Evolutionary conservation across 192 early-diverging fungal species (phyloP).

Genomic region (Umbelopsis isabellina): DNA sequence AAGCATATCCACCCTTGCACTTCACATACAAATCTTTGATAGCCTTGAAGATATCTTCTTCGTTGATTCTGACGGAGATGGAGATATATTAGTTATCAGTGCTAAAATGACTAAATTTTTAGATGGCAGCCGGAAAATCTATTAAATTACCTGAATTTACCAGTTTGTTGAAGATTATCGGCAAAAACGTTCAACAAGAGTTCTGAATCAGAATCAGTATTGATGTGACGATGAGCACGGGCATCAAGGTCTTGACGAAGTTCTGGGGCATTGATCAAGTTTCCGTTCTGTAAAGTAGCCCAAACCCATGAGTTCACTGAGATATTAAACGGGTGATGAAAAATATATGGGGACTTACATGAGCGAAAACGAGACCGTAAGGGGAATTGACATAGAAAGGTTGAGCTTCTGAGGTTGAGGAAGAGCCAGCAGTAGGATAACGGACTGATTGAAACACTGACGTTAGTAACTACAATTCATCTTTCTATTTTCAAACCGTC

Average conservation of each 20-base stretch:
- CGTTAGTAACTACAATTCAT: slow-evolving; percentile 16
- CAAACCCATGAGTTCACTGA: neutral
- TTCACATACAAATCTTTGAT: slow-evolving; percentile 81
- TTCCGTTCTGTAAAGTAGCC: slow-evolving; percentile 79
- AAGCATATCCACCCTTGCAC: slow-evolving; percentile 93
- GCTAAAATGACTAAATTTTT: neutral
- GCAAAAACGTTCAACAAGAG: slow-evolving; percentile 97
- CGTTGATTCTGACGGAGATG: slow-evolving; percentile 74
- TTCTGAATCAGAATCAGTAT: slow-evolving; percentile 99
- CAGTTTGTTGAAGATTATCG: slow-evolving; percentile 94
- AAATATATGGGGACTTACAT: slow-evolving; percentile 61
- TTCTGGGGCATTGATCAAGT: slow-evolving; percentile 93
- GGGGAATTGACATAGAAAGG: slow-evolving; percentile 99
- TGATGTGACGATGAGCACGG: slow-evolving; percentile 98
- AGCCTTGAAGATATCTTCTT: slow-evolving; percentile 97
- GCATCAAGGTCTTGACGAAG: slow-evolving; percentile 88
- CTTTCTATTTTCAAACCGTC: neutral
- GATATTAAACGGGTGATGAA: neutral
- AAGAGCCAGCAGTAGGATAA: slow-evolving; percentile 98
- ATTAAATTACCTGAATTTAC: slow-evolving; percentile 78
- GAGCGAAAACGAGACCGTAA: slow-evolving; percentile 95
- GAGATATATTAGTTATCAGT: neutral
- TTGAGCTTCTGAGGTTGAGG: slow-evolving; percentile 95
- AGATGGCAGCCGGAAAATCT: neutral
- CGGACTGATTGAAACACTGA: slow-evolving; percentile 66